Evolutionary conservation across 148 eudicot species (phyloP).

Genomic region (Persicaria maculosa): DNA sequence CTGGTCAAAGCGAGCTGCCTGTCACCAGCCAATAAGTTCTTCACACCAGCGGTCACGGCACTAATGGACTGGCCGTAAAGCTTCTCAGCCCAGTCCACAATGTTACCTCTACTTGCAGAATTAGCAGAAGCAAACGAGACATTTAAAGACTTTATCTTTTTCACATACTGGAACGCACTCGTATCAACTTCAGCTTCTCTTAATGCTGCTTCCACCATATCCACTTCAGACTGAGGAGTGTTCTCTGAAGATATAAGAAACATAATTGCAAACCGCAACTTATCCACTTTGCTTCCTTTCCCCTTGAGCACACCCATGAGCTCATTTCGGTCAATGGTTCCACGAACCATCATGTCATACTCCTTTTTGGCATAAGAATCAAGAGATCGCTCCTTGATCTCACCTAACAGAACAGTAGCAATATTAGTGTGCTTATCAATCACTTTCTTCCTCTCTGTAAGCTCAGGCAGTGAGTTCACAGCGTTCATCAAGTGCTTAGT

Average conservation of each 20-base stretch:
- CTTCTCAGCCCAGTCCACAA: conserved; percentile 94
- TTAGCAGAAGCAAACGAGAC: conserved; percentile 71
- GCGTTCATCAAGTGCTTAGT: conserved; percentile 96
- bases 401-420: conserved; percentile 81
- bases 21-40: conserved; percentile 70
- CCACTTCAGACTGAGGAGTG: conserved; percentile 68
- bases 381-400: conserved; percentile 84
- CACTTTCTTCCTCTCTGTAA: conserved; percentile 90
- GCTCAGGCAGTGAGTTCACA: conserved; percentile 86
- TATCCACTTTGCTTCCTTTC: conserved; percentile 77
- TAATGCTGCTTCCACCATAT: conserved; percentile 72
- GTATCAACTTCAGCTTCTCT: conserved; percentile 84
- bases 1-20: conserved; percentile 79
- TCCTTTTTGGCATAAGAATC: conserved; percentile 90
- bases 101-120: conserved; percentile 75
- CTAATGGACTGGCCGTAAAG: conserved; percentile 87
- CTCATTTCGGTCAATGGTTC: conserved; percentile 83
- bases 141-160: conserved; percentile 80
- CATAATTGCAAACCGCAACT: conserved; percentile 86
- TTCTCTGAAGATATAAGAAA: conserved; percentile 77
- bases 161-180: conserved; percentile 90
- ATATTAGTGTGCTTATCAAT: conserved; percentile 94
- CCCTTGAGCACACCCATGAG: conserved; percentile 76
- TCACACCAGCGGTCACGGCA: conserved; percentile 94
- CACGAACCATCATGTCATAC: conserved; percentile 88